Base-by-base conservation (phyloP, 1,284 basidiomycete species). In the Porphyrellus sp. region DNA sequence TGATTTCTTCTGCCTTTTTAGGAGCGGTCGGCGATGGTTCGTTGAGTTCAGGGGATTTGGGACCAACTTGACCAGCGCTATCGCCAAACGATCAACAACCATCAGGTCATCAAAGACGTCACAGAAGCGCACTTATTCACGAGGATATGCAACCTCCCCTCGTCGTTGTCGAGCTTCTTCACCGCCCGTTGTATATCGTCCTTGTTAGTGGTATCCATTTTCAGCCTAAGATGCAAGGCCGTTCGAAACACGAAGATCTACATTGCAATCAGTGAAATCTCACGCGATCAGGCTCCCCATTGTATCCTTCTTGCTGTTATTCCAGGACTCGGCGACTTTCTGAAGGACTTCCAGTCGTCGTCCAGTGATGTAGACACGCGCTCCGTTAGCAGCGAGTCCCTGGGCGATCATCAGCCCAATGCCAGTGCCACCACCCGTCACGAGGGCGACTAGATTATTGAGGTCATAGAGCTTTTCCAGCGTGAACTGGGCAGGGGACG, bases 401-500 rank as follows among this genome's bases (percentile, higher is more conserved):
- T 79, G 76, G 6, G 89, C 76, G 52, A 90, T 89, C 81, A 86
- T 86, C 54, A 85, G 69, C 42, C 86, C 84, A 55, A 92, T 91
- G 2, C 90, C 90, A 0, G 86, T 89, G 23, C 86, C 89, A 6
- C 89, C 90, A 39, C 90, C 89, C 0, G 89, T 88, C 28, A 91
- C 84, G 30, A 92, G 69, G 8, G 88, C 86, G 18, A 91, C 72
- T 28, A 81, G 77, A 8, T 80, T 83, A 15, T 74, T 70, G 47
- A 89, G 75, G 58, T 81, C 76, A 59, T 79, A 84, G n/a, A 86
- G 57, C 53, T 70, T 74, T 52, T 77, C 66, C 27, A 72, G 33
- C 3, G 58, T 66, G 45, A 68, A 58, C 31, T 56, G 52, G 23
- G 57, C n/a, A 15, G 59, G 56, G 28, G 60, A 57, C 33, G 54